A percentile compares a stretch with the other conserved stretches of the same genome.
phyloP scores from a whole-genome alignment of 495 filamentous ascomycete species.

The Beverwykella pulmonaria region DNA sequence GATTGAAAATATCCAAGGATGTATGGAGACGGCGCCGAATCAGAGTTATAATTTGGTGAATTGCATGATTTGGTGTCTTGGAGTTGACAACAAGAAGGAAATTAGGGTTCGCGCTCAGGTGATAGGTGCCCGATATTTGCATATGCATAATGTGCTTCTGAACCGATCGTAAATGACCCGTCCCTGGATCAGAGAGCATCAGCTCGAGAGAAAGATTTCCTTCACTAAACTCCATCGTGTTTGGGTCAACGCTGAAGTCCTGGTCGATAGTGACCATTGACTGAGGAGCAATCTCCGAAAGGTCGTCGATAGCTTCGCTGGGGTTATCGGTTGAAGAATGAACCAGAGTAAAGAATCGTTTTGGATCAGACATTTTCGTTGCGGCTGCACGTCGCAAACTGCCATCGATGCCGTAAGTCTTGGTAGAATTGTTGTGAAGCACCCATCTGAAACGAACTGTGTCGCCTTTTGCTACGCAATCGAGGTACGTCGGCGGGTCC shows the following conservation, averaged over 20 bases:
- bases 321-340: conserved; percentile 11
- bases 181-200: conserved; percentile 20
- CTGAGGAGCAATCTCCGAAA: conserved; percentile 15
- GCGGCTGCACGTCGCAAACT: conserved; percentile 6
- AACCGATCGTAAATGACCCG: conserved; percentile 6
- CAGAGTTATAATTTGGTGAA: conserved; percentile 31
- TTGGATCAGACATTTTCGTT: conserved; percentile 17
- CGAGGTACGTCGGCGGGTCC: conserved; percentile 17
- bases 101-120: conserved; percentile 5
- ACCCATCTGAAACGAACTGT: conserved; percentile 25
- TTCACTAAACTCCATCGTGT: conserved; percentile 27
- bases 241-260: conserved; percentile 17
- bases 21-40: conserved; percentile 16
- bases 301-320: conserved; percentile 11
- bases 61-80: conserved; percentile 26
- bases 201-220: conserved; percentile 27
- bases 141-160: conserved; percentile 22
- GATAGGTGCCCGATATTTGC: conserved; percentile 25
- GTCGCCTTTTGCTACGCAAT: conserved; percentile 29
- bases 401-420: conserved; percentile 21
- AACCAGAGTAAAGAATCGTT: conserved; percentile 18
- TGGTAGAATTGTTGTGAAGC: conserved; percentile 26
- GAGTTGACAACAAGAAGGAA: conserved; percentile 33
- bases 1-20: conserved; percentile 21
- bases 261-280: conserved; percentile 25